Evolutionary conservation across 495 filamentous ascomycete genomes (phyloP).

Genomic region (Aspergillus haitiensis): DNA sequence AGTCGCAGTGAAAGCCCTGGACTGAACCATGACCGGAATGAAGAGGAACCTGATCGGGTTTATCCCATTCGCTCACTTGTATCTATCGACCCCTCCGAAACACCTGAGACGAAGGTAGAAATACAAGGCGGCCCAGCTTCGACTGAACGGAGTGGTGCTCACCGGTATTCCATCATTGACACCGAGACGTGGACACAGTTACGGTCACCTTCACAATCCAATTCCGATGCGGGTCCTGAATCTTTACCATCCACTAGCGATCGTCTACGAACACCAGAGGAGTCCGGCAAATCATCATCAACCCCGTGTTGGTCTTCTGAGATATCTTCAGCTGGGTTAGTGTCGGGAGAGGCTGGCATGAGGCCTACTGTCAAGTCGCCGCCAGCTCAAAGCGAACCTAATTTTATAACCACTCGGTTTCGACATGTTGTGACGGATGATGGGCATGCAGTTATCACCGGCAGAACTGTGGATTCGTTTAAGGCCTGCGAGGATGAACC

Average conservation of each 20-base stretch:
- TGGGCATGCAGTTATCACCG: constrained; percentile 85
- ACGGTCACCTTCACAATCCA: not conserved
- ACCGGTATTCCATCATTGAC: constrained; percentile 38
- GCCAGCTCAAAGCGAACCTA: constrained; percentile 3
- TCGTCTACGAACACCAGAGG: not conserved
- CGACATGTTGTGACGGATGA: constrained; percentile 75
- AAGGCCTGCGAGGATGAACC: constrained; percentile 93
- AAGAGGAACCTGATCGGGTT: constrained; percentile 55
- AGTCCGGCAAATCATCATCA: not conserved
- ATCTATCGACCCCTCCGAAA: constrained; percentile 57
- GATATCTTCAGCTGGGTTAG: not conserved
- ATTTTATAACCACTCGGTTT: constrained; percentile 68
- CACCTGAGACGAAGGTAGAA: not conserved
- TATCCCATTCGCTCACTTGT: constrained; percentile 79
- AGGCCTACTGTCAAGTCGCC: not conserved
- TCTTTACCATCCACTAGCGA: not conserved
- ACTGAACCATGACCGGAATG: too few species aligned
- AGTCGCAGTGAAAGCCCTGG: too few species aligned
- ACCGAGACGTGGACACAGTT: constrained; percentile 27
- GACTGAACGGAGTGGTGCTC: constrained; percentile 27
- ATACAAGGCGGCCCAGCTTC: constrained; percentile 1
- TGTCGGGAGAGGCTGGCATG: not conserved
- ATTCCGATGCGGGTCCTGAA: not conserved
- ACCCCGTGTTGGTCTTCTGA: not conserved
- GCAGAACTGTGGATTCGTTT: constrained; percentile 64